Evolutionary conservation across 257 asterid genomes (phyloP).

Genomic region (Plectranthus barbatus): DNA sequence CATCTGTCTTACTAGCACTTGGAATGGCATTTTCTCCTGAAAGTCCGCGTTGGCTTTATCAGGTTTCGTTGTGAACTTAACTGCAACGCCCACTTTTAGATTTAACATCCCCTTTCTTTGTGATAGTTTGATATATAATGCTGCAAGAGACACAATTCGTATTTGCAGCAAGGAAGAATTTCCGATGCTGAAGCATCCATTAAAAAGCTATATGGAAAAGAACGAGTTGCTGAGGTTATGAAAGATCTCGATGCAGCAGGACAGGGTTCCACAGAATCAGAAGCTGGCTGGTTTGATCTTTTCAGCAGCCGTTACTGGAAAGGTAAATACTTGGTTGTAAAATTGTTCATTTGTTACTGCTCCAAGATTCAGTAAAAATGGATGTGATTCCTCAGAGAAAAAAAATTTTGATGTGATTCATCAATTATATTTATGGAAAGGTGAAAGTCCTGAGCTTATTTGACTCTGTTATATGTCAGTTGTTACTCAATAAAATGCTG

Average conservation of each 20-base stretch:
- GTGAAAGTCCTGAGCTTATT: background rate
- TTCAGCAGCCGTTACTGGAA: slow-evolving; percentile 80
- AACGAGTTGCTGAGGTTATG: slow-evolving; percentile 85
- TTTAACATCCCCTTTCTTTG: background rate
- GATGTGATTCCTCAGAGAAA: background rate
- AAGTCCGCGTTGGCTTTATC: slow-evolving; percentile 97
- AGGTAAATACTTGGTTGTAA: slow-evolving; percentile 38
- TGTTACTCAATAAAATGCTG: too few species aligned
- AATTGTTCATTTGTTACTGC: background rate
- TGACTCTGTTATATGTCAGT: too few species aligned
- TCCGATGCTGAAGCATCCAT: slow-evolving; percentile 66
- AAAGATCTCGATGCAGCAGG: slow-evolving; percentile 62
- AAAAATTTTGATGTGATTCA: too few species aligned
- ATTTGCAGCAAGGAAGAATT: slow-evolving; percentile 69
- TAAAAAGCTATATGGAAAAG: slow-evolving; percentile 73
- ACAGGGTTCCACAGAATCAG: slow-evolving; percentile 69
- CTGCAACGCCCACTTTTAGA: background rate
- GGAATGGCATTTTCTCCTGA: slow-evolving; percentile 97
- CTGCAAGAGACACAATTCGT: slow-evolving; percentile 9
- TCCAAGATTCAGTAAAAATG: background rate
- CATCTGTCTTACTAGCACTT: slow-evolving; percentile 68
- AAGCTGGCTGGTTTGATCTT: slow-evolving; percentile 97
- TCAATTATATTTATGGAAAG: too few species aligned
- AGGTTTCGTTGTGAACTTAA: slow-evolving; percentile 27
- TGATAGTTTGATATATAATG: slow-evolving; percentile 3